phyloP scores from a whole-genome alignment of 1,139 yeast genomes.

The Spathaspora sp. region DNA sequence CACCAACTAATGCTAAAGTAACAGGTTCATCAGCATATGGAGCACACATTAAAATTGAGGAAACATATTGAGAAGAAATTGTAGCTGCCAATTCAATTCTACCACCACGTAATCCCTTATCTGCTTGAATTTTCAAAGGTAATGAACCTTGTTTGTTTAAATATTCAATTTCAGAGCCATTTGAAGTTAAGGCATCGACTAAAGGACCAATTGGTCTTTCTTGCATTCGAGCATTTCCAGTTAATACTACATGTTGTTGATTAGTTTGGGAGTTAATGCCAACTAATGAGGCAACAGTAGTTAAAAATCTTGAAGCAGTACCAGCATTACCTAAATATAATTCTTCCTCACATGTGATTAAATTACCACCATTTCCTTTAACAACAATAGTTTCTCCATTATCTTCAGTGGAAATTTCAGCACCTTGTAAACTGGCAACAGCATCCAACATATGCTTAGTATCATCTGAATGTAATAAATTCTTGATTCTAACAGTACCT shows the following conservation, averaged over 20 bases:
- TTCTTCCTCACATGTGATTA: slow-evolving; percentile 58
- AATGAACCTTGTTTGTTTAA: slow-evolving; percentile 77
- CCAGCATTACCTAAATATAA: slow-evolving; percentile 96
- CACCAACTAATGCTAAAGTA: slow-evolving; percentile 86
- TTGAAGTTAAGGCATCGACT: slow-evolving; percentile 81
- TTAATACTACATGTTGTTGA: slow-evolving; percentile 54
- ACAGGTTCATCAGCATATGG: slow-evolving; percentile 92
- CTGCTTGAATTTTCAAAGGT: slow-evolving; percentile 74
- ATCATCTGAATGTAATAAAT: slow-evolving; percentile 91
- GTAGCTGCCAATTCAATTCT: slow-evolving; percentile 93
- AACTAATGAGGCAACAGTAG: slow-evolving; percentile 87
- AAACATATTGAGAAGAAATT: slow-evolving; percentile 94
- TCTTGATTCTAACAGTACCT: slow-evolving; percentile 80
- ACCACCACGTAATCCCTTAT: slow-evolving; percentile 81
- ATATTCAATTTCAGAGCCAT: slow-evolving; percentile 76
- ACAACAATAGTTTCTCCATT: slow-evolving; percentile 88
- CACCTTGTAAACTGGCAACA: slow-evolving; percentile 75
- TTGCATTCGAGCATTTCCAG: slow-evolving; percentile 97
- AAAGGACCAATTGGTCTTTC: slow-evolving; percentile 97
- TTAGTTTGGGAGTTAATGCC: slow-evolving; percentile 30
- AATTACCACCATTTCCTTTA: slow-evolving; percentile 81
- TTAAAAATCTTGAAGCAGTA: slow-evolving; percentile 92
- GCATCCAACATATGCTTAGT: slow-evolving; percentile 95
- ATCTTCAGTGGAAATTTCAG: slow-evolving; percentile 74
- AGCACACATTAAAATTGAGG: slow-evolving; percentile 95